A percentile compares a stretch with the other conserved stretches of the same genome.
Conservation (phyloP, 352 stramenopile genomes). For the Phytophthora cryptogea region DNA sequence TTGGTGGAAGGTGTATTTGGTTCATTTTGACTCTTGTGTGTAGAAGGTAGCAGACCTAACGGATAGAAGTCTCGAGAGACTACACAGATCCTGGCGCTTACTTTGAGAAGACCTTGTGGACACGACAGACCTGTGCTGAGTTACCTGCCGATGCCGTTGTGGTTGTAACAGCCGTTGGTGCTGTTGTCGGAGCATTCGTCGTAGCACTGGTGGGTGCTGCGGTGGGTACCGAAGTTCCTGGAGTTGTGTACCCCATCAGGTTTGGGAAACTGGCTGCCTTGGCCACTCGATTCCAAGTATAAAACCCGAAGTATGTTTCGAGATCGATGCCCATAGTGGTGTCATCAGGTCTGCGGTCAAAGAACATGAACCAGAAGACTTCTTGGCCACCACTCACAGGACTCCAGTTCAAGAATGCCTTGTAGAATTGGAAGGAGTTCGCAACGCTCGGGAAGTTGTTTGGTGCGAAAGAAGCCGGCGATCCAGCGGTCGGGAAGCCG, state of each 20-base stretch:
- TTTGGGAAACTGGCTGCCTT: constrained; percentile 55
- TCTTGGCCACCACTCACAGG: constrained; percentile 47
- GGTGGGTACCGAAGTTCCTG: constrained; percentile 7
- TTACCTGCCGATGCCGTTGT: constrained; percentile 1
- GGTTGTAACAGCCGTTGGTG: constrained; percentile 5
- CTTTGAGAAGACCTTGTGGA: constrained; percentile 40
- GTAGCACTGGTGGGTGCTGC: constrained; percentile 8
- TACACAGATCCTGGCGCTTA: constrained; percentile 2
- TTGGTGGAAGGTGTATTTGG: constrained; percentile 8
- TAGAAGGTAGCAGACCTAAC: not conserved
- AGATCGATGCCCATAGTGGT: constrained; percentile 50
- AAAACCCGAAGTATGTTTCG: constrained; percentile 81
- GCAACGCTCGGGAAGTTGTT: constrained; percentile 56
- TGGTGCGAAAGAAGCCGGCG: constrained; percentile 34
- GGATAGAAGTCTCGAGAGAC: not conserved
- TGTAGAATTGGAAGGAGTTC: constrained; percentile 62
- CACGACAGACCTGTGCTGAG: constrained; percentile 33
- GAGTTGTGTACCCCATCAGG: constrained; percentile 9
- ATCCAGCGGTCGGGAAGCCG: constrained; percentile 56
- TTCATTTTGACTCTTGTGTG: constrained; percentile 7
- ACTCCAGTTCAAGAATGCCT: constrained; percentile 66
- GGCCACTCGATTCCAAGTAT: constrained; percentile 40
- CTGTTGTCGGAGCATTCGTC: constrained; percentile 13
- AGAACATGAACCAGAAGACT: constrained; percentile 86
- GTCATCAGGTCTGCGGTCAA: constrained; percentile 62